A percentile compares a stretch with the other conserved stretches of the same genome.
Conservation (phyloP, 2,329 filamentous ascomycete genomes). For the Neurospora sp. region DNA sequence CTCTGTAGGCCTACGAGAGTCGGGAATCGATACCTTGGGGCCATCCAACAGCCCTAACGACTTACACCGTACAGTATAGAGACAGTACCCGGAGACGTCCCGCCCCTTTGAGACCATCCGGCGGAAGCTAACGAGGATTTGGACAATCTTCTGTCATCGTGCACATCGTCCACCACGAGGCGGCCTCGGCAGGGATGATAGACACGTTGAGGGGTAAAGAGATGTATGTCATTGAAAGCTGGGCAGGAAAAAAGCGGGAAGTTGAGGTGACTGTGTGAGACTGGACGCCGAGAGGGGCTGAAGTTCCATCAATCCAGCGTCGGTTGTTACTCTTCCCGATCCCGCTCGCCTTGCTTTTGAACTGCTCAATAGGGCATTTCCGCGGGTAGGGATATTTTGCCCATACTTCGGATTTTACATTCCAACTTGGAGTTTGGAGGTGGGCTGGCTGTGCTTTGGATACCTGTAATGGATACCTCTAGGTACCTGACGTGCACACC, state of each 20-base stretch:
- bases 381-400: not conserved
- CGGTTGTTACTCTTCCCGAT: not conserved
- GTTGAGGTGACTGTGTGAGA: not conserved
- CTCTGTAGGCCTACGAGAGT: not conserved
- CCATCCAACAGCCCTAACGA: not conserved
- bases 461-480: too few relatives aligned
- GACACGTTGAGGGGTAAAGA: not conserved
- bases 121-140: not conserved
- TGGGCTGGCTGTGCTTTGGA: not conserved
- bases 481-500: not conserved
- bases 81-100: not conserved
- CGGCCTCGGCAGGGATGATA: not conserved
- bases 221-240: not conserved
- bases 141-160: not conserved
- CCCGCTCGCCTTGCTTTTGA: not conserved
- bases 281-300: not conserved
- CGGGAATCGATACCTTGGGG: not conserved
- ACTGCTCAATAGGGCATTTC: not conserved
- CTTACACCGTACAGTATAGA: not conserved
- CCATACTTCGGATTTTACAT: not conserved
- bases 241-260: not conserved
- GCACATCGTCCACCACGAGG: not conserved
- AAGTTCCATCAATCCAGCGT: not conserved
- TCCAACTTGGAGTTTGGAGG: not conserved
- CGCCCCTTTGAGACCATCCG: not conserved